These are phyloP conservation scores for Trebouxia sp. DNA, from an alignment of 139 green algal species.

Conservation along the genomic window DNA sequence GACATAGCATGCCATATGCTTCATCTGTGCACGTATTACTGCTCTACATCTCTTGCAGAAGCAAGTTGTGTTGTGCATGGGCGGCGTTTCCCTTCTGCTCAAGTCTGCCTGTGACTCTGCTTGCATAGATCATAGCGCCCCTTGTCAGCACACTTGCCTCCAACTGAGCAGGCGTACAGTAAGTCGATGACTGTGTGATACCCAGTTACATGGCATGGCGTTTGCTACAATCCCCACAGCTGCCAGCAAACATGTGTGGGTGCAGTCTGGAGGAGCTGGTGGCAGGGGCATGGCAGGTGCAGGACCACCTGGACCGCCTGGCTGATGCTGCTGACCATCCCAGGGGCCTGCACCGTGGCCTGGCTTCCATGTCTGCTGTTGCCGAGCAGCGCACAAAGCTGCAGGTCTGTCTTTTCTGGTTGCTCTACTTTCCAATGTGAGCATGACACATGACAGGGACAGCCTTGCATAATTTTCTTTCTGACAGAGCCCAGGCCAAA, in stretches of 20 bases:
- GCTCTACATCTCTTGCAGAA: too few relatives aligned
- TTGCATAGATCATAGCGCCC: background rate
- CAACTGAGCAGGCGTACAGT: background rate
- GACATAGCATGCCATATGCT: too few relatives aligned
- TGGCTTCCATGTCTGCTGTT: slow-evolving; percentile 38
- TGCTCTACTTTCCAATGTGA: too few relatives aligned
- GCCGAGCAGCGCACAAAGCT: slow-evolving; percentile 38
- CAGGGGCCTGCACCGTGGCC: background rate
- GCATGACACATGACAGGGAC: too few relatives aligned
- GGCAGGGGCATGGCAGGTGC: slow-evolving; percentile 13
- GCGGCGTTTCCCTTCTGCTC: too few relatives aligned
- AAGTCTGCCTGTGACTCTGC: too few relatives aligned
- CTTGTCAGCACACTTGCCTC: background rate
- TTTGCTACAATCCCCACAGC: background rate
- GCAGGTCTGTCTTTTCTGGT: slow-evolving; percentile 21
- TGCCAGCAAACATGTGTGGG: background rate
- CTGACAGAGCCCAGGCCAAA: too few relatives aligned
- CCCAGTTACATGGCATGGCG: background rate
- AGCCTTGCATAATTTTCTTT: too few relatives aligned
- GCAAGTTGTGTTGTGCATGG: too few relatives aligned
- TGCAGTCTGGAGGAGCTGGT: slow-evolving; percentile 27
- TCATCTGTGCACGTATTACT: too few relatives aligned
- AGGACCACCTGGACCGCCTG: slow-evolving; percentile 30
- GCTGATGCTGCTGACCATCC: background rate
- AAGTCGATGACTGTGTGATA: background rate